Evolutionary conservation across 805 yeast species (phyloP), one percentile per base, ranked within the genome.

Genomic region (Starmerella floris): DNA sequence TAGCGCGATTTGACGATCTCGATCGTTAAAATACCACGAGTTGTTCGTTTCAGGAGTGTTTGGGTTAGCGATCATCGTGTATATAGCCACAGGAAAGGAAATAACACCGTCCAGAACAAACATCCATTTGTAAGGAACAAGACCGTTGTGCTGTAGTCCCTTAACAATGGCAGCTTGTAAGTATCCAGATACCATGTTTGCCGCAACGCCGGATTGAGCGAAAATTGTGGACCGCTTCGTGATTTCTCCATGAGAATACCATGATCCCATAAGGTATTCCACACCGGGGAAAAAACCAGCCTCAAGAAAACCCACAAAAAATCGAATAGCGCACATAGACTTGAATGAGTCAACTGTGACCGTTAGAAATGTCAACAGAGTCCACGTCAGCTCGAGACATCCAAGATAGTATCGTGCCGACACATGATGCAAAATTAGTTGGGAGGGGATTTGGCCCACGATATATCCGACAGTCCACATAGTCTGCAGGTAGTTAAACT

Each of bases 171-270:
- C 72, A 17, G 74, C 74, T 53, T 73, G 78, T 31, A 74, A 62
- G 45, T 73, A 72, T 37, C 81, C 79, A 0, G 79, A 66, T n/a
- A 78, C 70, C 50, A 76, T 65, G 32, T 50, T 34, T 1, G 63
- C 65, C 2, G 60, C 58, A 2, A 48, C 51, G 5, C 59, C 59
- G 8, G 61, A 58, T 19, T 41, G 39, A 4, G 56, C 54, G 39
- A 54, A 59, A 23, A 60, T 36, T 10, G 60, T 51, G 3, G 59
- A 42, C 27, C 63, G 51, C 26, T 54, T 58, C 25, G 56, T 49
- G 26, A 60, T 39, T 36, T 60, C 64, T 16, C 51, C 51, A 16
- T 51, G 45, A 15, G 52, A 52, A 35, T 60, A 60, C 61, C 62
- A 60, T 3, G 51, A 43, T 23, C 61, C 61, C 17, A 60, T 41